These are phyloP conservation scores for Trifolium pratense DNA, from an alignment of 306 rosid genomes.

Conservation along the genomic window DNA sequence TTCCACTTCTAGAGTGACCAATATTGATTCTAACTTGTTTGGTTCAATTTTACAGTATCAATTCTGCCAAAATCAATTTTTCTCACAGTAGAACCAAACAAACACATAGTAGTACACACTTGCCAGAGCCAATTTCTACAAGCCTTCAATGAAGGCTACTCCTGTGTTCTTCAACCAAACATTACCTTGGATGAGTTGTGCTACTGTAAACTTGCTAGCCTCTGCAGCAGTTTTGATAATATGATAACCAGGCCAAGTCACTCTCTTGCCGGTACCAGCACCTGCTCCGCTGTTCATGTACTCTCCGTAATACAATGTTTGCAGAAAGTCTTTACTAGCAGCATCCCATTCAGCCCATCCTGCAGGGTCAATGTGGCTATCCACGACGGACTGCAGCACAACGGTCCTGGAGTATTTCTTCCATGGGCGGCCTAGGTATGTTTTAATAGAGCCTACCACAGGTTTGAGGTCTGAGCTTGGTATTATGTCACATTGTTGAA, in stretches of 20 bases:
- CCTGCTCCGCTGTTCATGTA: constrained; percentile 67
- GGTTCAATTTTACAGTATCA: too few species aligned
- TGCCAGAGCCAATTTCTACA: constrained; percentile 26
- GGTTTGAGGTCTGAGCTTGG: constrained; percentile 66
- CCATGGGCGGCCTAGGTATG: constrained; percentile 78
- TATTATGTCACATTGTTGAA: constrained; percentile 52
- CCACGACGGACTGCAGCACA: constrained; percentile 59
- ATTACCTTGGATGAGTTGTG: background rate
- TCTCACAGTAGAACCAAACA: too few species aligned
- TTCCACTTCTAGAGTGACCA: too few species aligned
- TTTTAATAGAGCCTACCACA: constrained; percentile 40
- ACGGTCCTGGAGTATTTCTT: constrained; percentile 66
- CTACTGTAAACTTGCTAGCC: constrained; percentile 67
- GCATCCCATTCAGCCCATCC: constrained; percentile 70
- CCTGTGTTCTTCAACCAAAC: constrained; percentile 42
- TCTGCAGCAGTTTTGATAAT: constrained; percentile 39
- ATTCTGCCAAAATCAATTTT: too few species aligned
- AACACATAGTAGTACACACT: background rate
- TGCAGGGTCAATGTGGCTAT: constrained; percentile 55
- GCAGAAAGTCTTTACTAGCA: constrained; percentile 28
- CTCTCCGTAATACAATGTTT: constrained; percentile 68
- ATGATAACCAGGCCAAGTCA: constrained; percentile 63
- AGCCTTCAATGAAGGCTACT: constrained; percentile 57
- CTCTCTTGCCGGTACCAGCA: constrained; percentile 61
- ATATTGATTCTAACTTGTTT: too few species aligned